Evolutionary conservation across 2,329 filamentous ascomycete species (phyloP).

Genomic region (Claviceps quebecensis): DNA sequence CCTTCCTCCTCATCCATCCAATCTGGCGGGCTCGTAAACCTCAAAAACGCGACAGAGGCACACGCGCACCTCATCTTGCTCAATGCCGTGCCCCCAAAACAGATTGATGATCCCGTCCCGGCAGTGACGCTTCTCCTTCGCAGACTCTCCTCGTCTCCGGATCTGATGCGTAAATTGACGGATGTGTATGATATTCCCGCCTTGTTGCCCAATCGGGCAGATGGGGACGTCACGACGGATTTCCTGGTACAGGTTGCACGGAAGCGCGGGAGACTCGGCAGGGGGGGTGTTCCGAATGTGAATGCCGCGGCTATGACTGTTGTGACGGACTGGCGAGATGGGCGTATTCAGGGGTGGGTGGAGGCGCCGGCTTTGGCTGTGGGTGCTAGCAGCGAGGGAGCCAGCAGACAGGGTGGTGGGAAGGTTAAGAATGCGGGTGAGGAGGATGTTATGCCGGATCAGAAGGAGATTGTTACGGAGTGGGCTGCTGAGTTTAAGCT

Average conservation of each 20-base stretch:
- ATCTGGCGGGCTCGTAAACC: slow-evolving; percentile 28
- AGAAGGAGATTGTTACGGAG: slow-evolving; percentile 80
- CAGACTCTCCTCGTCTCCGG: slow-evolving; percentile 58
- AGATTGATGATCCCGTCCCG: slow-evolving; percentile 83
- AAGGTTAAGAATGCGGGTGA: slow-evolving; percentile 24
- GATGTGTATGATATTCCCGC: slow-evolving; percentile 74
- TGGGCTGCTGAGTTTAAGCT: slow-evolving; percentile 94
- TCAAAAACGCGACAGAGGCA: slow-evolving; percentile 53
- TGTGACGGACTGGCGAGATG: slow-evolving; percentile 92
- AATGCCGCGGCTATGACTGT: slow-evolving; percentile 81
- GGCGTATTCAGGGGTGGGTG: slow-evolving; percentile 84
- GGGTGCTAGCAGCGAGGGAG: slow-evolving; percentile 19
- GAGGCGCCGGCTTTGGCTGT: slow-evolving; percentile 58
- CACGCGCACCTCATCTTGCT: slow-evolving; percentile 77
- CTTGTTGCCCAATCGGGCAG: slow-evolving; percentile 49
- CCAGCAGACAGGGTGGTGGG: slow-evolving; percentile 13
- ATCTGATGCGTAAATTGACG: slow-evolving; percentile 65
- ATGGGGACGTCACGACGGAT: slow-evolving; percentile 70
- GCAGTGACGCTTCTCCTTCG: slow-evolving; percentile 75
- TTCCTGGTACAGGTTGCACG: slow-evolving; percentile 91
- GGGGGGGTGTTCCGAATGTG: slow-evolving; percentile 82
- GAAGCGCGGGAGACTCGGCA: slow-evolving; percentile 77
- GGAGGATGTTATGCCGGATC: slow-evolving; percentile 40
- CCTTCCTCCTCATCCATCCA: slow-evolving; percentile 43
- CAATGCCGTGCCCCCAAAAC: slow-evolving; percentile 84